Conservation (phyloP, 1,284 basidiomycete species). For the Baeospora myosura region DNA sequence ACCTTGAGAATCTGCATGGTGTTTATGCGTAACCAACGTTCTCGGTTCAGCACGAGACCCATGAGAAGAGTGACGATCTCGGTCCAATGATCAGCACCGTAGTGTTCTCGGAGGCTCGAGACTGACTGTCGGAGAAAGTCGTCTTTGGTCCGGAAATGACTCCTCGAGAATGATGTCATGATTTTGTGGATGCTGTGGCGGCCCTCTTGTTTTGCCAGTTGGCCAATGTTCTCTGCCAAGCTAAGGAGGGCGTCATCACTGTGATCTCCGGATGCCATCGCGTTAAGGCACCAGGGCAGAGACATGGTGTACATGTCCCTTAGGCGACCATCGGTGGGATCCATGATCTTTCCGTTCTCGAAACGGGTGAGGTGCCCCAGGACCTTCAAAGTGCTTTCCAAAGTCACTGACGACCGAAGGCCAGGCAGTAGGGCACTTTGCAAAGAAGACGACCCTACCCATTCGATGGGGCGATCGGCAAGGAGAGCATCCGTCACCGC, state of each 20-base stretch:
- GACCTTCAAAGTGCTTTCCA: constrained; percentile 60
- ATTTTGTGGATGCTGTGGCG: constrained; percentile 76
- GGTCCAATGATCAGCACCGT: constrained; percentile 61
- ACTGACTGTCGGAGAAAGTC: constrained; percentile 91
- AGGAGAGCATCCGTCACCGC: constrained; percentile 57
- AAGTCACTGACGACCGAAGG: constrained; percentile 73
- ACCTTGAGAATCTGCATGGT: constrained; percentile 86
- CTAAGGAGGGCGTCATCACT: constrained; percentile 55
- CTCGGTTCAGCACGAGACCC: constrained; percentile 79
- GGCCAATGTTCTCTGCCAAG: constrained; percentile 72
- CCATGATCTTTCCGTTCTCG: constrained; percentile 63
- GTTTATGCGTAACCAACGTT: constrained; percentile 78
- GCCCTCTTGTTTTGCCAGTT: constrained; percentile 66
- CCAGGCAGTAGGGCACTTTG: constrained; percentile 78
- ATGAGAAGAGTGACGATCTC: constrained; percentile 79
- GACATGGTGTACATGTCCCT: constrained; percentile 79
- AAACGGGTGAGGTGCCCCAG: constrained; percentile 63
- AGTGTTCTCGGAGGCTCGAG: constrained; percentile 77
- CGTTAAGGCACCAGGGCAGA: constrained; percentile 86
- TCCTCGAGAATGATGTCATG: constrained; percentile 83
- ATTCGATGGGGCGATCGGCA: constrained; percentile 64
- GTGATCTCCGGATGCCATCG: constrained; percentile 57
- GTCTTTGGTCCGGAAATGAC: constrained; percentile 86
- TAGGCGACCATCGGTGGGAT: constrained; percentile 65
- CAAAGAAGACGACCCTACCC: constrained; percentile 62